These are phyloP conservation scores for Nelumbo lutea DNA, from an alignment of 164 flowering plant genomes.

Conservation along the genomic window DNA sequence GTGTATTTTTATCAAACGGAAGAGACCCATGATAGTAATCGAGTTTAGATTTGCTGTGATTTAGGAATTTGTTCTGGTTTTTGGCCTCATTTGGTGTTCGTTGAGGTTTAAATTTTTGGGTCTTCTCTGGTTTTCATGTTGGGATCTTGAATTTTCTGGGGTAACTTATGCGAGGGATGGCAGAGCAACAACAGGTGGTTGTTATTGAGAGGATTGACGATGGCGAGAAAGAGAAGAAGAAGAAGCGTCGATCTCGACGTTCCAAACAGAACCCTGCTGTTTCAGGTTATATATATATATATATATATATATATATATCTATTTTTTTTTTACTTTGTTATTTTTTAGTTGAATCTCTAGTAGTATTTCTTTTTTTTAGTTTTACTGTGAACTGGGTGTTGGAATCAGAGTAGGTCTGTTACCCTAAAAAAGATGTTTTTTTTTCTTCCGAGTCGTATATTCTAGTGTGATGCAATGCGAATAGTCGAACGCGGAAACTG, in stretches of 20 bases:
- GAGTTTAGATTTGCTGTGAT: conserved; percentile 7
- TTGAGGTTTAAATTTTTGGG: no score
- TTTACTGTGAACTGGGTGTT: no score
- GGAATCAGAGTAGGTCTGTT: no score
- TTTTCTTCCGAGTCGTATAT: background rate
- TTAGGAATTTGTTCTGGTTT: conserved; percentile 12
- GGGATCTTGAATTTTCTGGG: background rate
- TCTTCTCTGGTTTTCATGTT: no score
- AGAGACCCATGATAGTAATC: conserved; percentile 13
- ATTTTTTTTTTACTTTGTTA: background rate
- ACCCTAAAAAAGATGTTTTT: no score
- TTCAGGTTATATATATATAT: conserved; percentile 35
- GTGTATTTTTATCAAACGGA: conserved; percentile 22
- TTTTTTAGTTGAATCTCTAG: no score
- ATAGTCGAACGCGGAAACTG: no score
- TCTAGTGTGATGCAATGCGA: no score
- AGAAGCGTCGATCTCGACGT: conserved; percentile 67
- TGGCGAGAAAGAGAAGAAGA: conserved; percentile 61
- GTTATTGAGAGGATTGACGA: conserved; percentile 37
- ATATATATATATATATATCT: no score
- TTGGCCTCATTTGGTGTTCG: background rate
- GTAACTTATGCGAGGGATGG: background rate
- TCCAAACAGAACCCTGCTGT: conserved; percentile 37
- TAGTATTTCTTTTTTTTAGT: no score
- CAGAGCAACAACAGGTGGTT: conserved; percentile 14